These are phyloP conservation scores for Cystofilobasidium ferigula DNA, from an alignment of 768 basidiomycete species.

Conservation along the genomic window DNA sequence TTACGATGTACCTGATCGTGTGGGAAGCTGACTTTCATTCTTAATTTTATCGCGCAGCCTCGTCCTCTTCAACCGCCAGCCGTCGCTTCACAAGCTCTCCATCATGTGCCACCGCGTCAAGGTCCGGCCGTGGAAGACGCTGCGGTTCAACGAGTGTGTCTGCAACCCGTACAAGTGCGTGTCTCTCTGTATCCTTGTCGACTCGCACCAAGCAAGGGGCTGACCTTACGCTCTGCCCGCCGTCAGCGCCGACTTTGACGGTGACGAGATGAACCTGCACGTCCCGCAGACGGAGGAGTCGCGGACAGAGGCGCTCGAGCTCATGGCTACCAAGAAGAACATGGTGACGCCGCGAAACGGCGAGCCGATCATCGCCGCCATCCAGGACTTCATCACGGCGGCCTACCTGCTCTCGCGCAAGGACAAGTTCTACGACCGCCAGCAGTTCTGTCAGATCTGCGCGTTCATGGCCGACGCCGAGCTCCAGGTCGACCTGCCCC, in stretches of 20 bases:
- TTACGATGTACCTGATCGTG: slow-evolving; percentile 3
- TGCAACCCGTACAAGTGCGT: slow-evolving; percentile 57
- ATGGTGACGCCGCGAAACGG: slow-evolving; percentile 96
- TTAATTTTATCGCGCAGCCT: slow-evolving; percentile 42
- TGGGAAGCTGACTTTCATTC: neutral
- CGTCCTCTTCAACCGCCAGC: slow-evolving; percentile 95
- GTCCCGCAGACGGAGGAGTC: slow-evolving; percentile 99
- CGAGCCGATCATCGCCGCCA: slow-evolving; percentile 97
- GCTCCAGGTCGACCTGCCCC: slow-evolving; percentile 86
- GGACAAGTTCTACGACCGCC: slow-evolving; percentile 84
- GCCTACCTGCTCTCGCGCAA: slow-evolving; percentile 87
- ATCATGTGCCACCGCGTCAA: slow-evolving; percentile 99
- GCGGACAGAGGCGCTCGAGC: slow-evolving; percentile 85
- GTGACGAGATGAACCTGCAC: slow-evolving; percentile 99
- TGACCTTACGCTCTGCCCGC: too few species aligned
- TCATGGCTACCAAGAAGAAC: slow-evolving; percentile 95
- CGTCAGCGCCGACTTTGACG: slow-evolving; percentile 96
- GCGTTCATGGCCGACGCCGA: slow-evolving; percentile 86
- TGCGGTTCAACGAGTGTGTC: slow-evolving; percentile 96
- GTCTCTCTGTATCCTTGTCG: neutral
- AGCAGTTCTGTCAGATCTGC: slow-evolving; percentile 92
- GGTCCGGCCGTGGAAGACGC: slow-evolving; percentile 92
- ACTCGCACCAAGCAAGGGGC: too few species aligned
- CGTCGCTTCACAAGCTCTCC: slow-evolving; percentile 95
- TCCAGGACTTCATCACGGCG: slow-evolving; percentile 98